Base-by-base conservation (phyloP, 352 stramenopile species). In the Phytophthora niederhauseri region DNA sequence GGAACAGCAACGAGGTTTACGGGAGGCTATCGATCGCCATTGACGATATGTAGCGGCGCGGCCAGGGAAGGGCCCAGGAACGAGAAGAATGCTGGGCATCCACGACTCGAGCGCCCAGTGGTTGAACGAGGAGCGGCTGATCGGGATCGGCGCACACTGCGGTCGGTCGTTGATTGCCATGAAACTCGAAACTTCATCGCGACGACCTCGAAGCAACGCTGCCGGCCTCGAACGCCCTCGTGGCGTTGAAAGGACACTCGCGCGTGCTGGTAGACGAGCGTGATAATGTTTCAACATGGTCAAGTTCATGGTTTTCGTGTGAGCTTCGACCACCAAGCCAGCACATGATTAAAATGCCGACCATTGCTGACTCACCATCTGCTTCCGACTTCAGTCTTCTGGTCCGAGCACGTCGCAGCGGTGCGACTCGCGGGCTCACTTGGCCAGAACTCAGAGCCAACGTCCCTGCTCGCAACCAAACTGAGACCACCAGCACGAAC, bases 11-110 rank as follows among this genome's bases (percentile, higher is more conserved):
- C 7, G 14, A 41, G 62, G 48, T 74, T 70, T 61, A 63, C 65
- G 17, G n/a, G 24, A 22, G 28, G 20, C 36, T 61, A 17, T 41
- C 11, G 34, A 17, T 41, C 11, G 34, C 20, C 45, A 54, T 55
- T 11, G 26, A 28, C 15, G 43, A 50, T 57, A n/a, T n/a, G n/a
- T n/a, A 24, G 17, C 34, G 26, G 28, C 15, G n/a, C n/a, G 57
- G 20, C 43, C 59, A 72, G 57, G 59, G 36, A 68, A 68, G 51
- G 65, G 65, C 15, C 52, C 65, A 51, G 41, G 61, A 73, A 66
- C 55, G 38, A 43, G 14, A 57, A 49, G 45, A 66, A 58, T 38
- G 66, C 66, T 70, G 48, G 28, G 54, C 61, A 59, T 46, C 46
- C 15, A 57, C 51, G 26, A 26, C 38, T 57, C 22, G 26, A 63